Percentiles rank a stretch among this genome's conserved stretches.
Evolutionary conservation across 2,329 filamentous ascomycete species (phyloP).

Genomic region (Fusarium longipes): DNA sequence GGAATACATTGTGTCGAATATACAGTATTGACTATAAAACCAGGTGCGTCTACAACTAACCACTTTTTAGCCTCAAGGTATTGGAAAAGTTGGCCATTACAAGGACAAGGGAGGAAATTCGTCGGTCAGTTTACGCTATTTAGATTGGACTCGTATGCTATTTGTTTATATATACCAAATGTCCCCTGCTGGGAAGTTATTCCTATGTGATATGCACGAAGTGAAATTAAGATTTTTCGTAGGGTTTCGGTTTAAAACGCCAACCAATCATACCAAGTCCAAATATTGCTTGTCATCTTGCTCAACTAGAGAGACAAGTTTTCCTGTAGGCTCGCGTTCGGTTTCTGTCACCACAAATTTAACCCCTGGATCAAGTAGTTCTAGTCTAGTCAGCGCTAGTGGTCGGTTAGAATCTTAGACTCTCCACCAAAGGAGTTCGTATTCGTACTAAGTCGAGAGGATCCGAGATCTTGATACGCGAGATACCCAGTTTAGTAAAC

Average conservation of each 20-base stretch:
- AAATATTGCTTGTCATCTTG: background rate
- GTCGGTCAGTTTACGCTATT: too few species aligned
- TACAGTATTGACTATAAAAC: background rate
- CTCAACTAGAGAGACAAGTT: too few species aligned
- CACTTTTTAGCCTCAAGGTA: background rate
- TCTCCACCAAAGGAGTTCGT: slow-evolving; percentile 22
- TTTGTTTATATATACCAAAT: too few species aligned
- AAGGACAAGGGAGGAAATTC: background rate
- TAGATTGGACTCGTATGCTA: too few species aligned
- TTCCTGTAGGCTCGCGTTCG: too few species aligned
- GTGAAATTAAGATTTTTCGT: too few species aligned
- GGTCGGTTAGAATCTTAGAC: background rate
- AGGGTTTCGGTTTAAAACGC: background rate
- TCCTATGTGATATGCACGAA: too few species aligned
- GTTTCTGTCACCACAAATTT: background rate
- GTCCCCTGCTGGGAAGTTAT: too few species aligned
- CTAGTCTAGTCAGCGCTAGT: background rate
- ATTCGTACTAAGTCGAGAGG: slow-evolving; percentile 1
- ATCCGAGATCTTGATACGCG: slow-evolving; percentile 7
- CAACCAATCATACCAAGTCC: background rate
- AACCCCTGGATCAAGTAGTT: background rate
- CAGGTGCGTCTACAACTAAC: too few species aligned
- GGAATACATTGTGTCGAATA: background rate
- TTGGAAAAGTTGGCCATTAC: background rate
- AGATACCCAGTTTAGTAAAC: background rate